Conservation (phyloP, 768 basidiomycete genomes). For the Tricholoma sp. region DNA sequence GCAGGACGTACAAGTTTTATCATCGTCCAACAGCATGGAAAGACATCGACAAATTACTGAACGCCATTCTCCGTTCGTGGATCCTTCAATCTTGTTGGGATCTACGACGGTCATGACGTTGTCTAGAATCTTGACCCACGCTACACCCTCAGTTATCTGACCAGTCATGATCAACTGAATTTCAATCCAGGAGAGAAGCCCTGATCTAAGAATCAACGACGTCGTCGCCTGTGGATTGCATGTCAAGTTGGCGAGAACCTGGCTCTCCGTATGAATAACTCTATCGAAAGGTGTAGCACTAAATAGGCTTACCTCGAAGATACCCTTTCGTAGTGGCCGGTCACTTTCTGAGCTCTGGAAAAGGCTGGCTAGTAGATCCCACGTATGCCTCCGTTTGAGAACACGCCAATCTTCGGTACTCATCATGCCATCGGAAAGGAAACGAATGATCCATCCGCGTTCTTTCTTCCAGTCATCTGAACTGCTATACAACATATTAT, state of each 20-base stretch:
- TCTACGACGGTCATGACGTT: constrained; percentile 55
- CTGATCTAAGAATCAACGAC: constrained; percentile 66
- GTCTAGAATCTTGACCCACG: constrained; percentile 63
- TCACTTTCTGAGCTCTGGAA: constrained; percentile 66
- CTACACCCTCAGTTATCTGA: constrained; percentile 36
- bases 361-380: constrained; percentile 81
- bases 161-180: constrained; percentile 48
- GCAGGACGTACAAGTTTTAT: constrained; percentile 22
- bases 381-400: constrained; percentile 76
- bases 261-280: background rate
- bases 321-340: constrained; percentile 42
- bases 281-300: background rate
- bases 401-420: constrained; percentile 77
- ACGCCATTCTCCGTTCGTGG: constrained; percentile 59
- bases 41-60: constrained; percentile 50
- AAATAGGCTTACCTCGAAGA: constrained; percentile 56
- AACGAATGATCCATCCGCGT: constrained; percentile 82
- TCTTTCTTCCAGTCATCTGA: constrained; percentile 83
- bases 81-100: constrained; percentile 42
- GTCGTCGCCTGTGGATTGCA: constrained; percentile 62
- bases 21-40: constrained; percentile 29
- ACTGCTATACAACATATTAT: constrained; percentile 78
- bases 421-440: constrained; percentile 77
- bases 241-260: constrained; percentile 76
- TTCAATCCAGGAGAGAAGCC: constrained; percentile 78